Base-by-base conservation (phyloP, 1,284 basidiomycete species). In the Salmacisia buchloeana region DNA sequence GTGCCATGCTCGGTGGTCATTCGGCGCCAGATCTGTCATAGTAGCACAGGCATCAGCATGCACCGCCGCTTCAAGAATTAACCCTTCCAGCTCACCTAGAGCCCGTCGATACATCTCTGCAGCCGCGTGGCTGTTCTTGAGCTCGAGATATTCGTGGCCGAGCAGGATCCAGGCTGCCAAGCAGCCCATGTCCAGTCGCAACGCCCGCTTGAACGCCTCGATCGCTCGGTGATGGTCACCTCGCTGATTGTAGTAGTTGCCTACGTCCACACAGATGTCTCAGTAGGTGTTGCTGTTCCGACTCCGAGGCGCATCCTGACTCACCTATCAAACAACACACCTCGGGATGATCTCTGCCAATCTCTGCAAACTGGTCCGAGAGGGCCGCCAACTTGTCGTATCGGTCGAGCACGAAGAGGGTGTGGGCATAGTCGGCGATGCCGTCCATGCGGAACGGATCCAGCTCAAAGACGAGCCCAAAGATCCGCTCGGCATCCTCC, bases 161-260 rank as follows among this genome's bases (percentile, higher is more conserved):
- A 99, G 92, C 67, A 98, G 81, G n/a, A 94, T 97, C 96, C 96
- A 99, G 3, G 96, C 96, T 2, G 92, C 89, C 25, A 97, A 84
- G 81, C 94, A 98, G 4, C 91, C 92, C 67, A 90, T 86, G 81
- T 99, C 94, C 58, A 99, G 86, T 73, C 94, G 89, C 21, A 94
- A 90, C 9, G 94, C 94, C 63, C 94, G 86, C 70, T 89, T 86
- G 82, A 98, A 98, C 80, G 97, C 96, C 74, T 90, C 90, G 74
- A 97, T 89, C 0, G 96, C 93, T 79, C 94, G 94, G 74, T 92
- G 92, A 78, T 97, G 94, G 75, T 98, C 94, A 9, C 87, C 85
- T 31, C 92, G 87, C 21, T 94, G 84, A 27, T 93, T 96, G 82
- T 96, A 97, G 80, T 97, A 93, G 79, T 98, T 98, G 43, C 94